phyloP scores from a whole-genome alignment of 2,329 filamentous ascomycete species.

The Ceratocystis huliohia region DNA sequence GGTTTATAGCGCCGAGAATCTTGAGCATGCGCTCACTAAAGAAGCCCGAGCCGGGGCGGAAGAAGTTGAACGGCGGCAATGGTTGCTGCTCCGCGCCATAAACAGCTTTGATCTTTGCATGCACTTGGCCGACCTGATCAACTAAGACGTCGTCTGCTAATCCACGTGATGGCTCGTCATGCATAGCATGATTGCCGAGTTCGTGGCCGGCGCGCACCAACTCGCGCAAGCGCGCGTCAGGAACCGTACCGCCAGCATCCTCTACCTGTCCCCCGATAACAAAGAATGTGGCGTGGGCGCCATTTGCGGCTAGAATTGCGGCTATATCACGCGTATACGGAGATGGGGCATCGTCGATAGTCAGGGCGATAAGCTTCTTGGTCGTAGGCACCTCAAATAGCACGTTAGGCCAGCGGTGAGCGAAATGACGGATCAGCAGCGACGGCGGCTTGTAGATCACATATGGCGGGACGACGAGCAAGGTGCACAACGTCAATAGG shows the following conservation, averaged over 20 bases:
- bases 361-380: constrained; percentile 62
- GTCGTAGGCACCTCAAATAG: constrained; percentile 54
- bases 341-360: constrained; percentile 77
- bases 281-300: constrained; percentile 73
- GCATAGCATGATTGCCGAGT: constrained; percentile 80
- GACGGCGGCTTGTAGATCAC: constrained; percentile 68
- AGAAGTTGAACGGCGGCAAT: constrained; percentile 49
- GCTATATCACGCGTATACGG: constrained; percentile 58
- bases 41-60: constrained; percentile 73
- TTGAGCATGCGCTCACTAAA: constrained; percentile 60
- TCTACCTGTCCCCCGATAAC: constrained; percentile 67
- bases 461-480: constrained; percentile 43
- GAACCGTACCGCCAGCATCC: constrained; percentile 30
- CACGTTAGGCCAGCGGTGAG: constrained; percentile 61
- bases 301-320: constrained; percentile 49
- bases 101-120: constrained; percentile 44
- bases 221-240: constrained; percentile 41
- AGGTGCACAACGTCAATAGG: constrained; percentile 30
- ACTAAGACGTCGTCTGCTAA: constrained; percentile 48
- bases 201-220: constrained; percentile 54
- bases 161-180: constrained; percentile 60
- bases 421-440: constrained; percentile 57
- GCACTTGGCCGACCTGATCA: constrained; percentile 52
- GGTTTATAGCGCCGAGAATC: constrained; percentile 48
- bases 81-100: constrained; percentile 37